Percentiles rank a stretch among this genome's conserved stretches.
Conservation (phyloP, 1,139 yeast species). For the Zygosaccharomyces pseudobailii region DNA sequence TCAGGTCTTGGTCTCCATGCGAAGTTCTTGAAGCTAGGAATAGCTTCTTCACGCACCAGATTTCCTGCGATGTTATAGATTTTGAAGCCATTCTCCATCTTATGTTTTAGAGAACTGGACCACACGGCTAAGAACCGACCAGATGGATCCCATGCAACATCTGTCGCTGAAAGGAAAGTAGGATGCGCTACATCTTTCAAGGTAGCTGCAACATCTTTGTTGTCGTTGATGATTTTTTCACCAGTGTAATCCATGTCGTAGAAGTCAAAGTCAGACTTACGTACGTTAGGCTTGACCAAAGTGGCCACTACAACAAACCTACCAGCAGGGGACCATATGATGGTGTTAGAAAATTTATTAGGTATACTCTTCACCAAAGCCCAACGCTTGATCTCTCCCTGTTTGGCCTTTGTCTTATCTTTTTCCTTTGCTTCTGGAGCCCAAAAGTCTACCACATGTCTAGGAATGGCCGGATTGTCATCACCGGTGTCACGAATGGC, state of each 20-base stretch:
- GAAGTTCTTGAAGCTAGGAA: conserved; percentile 83
- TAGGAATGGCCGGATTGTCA: conserved; percentile 64
- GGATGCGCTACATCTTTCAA: conserved; percentile 61
- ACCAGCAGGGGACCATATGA: conserved; percentile 91
- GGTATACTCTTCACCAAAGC: conserved; percentile 50
- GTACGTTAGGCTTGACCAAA: conserved; percentile 48
- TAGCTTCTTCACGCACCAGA: conserved; percentile 64
- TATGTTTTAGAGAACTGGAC: conserved; percentile 83
- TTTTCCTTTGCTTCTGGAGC: conserved; percentile 56
- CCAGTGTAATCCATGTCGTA: conserved; percentile 84
- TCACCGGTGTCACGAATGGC: conserved; percentile 56
- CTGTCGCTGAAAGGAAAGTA: conserved; percentile 75
- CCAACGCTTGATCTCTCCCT: conserved; percentile 48
- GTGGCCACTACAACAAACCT: conserved; percentile 80
- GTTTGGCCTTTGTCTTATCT: conserved; percentile 33
- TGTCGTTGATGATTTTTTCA: conserved; percentile 39
- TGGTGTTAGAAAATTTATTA: conserved; percentile 66
- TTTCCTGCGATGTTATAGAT: conserved; percentile 81
- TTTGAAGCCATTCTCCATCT: conserved; percentile 86
- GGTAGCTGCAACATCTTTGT: conserved; percentile 43
- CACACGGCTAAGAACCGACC: conserved; percentile 87
- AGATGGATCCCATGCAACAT: conserved; percentile 90
- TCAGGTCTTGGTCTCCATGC: conserved; percentile 98
- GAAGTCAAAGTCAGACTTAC: conserved; percentile 70
- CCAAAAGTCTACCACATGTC: conserved; percentile 71